These are phyloP conservation scores for Epicoccum sorghinum DNA, from an alignment of 2,329 filamentous ascomycete genomes.

Conservation along the genomic window DNA sequence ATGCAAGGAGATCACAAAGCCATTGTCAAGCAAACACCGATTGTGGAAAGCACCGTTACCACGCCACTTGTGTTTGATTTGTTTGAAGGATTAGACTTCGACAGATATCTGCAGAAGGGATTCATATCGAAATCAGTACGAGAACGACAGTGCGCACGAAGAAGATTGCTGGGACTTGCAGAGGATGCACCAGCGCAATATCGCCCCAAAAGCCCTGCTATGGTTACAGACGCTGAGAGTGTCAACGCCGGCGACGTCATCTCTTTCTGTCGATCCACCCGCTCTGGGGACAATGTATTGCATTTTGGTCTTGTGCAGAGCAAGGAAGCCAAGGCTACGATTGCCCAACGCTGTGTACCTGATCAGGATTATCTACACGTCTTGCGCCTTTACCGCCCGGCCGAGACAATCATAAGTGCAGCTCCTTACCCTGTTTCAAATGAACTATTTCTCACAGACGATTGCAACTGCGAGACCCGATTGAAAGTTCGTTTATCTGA, in stretches of 20 bases:
- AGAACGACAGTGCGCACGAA: not conserved
- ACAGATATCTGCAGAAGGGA: not conserved
- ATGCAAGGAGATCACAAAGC: not conserved
- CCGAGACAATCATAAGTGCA: not conserved
- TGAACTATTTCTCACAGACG: not conserved
- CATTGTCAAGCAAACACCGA: not conserved
- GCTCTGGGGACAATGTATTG: too few relatives aligned
- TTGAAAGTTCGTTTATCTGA: not conserved
- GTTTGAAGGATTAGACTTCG: not conserved
- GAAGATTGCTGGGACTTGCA: not conserved
- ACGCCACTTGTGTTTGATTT: not conserved
- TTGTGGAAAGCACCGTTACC: not conserved
- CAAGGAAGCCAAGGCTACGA: not conserved
- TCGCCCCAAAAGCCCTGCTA: too few relatives aligned
- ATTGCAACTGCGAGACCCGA: not conserved
- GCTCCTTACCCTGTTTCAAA: not conserved
- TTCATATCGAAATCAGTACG: not conserved
- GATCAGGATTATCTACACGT: not conserved
- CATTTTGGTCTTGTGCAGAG: not conserved
- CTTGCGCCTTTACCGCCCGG: not conserved
- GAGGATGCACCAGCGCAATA: too few relatives aligned
- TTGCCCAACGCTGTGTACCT: too few relatives aligned
- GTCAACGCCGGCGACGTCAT: too few relatives aligned
- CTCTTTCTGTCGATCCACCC: too few relatives aligned
- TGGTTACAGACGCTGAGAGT: too few relatives aligned